Percentiles rank a stretch among this genome's conserved stretches.
Evolutionary conservation across 495 filamentous ascomycete genomes (phyloP).

Genomic region (Aspergillus ostianus): DNA sequence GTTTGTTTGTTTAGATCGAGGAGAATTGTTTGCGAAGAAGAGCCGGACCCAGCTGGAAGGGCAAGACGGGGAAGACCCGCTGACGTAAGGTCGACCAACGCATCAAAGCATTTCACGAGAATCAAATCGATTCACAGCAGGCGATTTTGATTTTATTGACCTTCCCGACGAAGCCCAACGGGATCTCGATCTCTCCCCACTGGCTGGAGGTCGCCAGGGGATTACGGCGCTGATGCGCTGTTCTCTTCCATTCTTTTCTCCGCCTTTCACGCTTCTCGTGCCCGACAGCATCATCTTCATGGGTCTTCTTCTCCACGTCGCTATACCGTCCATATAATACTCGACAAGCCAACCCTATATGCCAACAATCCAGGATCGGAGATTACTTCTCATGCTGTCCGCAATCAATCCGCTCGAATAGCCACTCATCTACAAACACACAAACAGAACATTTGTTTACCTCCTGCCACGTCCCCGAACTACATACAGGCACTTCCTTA

Average conservation of each 20-base stretch:
- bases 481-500: not conserved
- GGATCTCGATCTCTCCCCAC: not conserved
- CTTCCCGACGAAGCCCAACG: not conserved
- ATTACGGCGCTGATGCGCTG: conserved; percentile 22
- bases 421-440: not conserved
- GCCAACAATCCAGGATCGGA: not conserved
- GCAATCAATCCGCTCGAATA: not conserved
- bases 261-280: not conserved
- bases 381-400: not conserved
- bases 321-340: not conserved
- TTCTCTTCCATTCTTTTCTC: conserved; percentile 2
- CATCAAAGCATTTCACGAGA: not conserved
- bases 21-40: no score
- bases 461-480: not conserved
- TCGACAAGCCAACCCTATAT: not conserved
- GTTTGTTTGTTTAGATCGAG: conserved; percentile 3
- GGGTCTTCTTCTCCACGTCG: not conserved
- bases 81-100: conserved; percentile 3
- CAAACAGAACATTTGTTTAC: not conserved
- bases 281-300: conserved; percentile 2
- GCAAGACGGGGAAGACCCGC: not conserved
- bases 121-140: not conserved
- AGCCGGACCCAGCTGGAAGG: no score
- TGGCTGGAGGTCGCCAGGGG: not conserved
- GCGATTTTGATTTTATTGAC: not conserved